phyloP scores from a whole-genome alignment of 805 yeast species.

The Ogataea dorogensis region DNA sequence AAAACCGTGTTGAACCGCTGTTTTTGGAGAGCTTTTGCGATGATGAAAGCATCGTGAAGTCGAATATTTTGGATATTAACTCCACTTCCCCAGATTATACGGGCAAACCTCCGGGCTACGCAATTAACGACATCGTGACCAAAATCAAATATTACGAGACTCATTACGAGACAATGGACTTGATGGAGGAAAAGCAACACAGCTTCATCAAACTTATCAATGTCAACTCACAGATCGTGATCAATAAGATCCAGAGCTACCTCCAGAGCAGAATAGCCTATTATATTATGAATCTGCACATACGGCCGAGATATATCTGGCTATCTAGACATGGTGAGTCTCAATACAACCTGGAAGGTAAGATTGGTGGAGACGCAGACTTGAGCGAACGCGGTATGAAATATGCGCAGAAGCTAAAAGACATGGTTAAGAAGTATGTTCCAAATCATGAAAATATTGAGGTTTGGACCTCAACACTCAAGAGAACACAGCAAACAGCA shows the following conservation, averaged over 20 bases:
- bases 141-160: slow-evolving; percentile 74
- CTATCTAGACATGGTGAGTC: slow-evolving; percentile 96
- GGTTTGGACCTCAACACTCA: slow-evolving; percentile 93
- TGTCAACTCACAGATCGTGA: slow-evolving; percentile 82
- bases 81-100: slow-evolving; percentile 82
- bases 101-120: slow-evolving; percentile 65
- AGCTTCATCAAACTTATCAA: slow-evolving; percentile 88
- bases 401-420: slow-evolving; percentile 80
- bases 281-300: slow-evolving; percentile 93
- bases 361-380: slow-evolving; percentile 93
- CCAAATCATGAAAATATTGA: slow-evolving; percentile 68
- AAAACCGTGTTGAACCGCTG: slow-evolving; percentile 77
- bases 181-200: slow-evolving; percentile 54
- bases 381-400: slow-evolving; percentile 79
- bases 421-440: slow-evolving; percentile 62
- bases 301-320: slow-evolving; percentile 90
- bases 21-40: slow-evolving; percentile 92
- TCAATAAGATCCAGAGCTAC: slow-evolving; percentile 84
- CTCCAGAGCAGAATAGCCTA: slow-evolving; percentile 90
- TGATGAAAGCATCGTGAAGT: slow-evolving; percentile 71
- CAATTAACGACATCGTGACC: slow-evolving; percentile 66
- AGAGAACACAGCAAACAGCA: slow-evolving; percentile 91
- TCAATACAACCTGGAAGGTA: slow-evolving; percentile 86
- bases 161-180: slow-evolving; percentile 73
- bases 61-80: slow-evolving; percentile 83